Conservation (phyloP, 1,284 basidiomycete species). For the Puccinia triticina region DNA sequence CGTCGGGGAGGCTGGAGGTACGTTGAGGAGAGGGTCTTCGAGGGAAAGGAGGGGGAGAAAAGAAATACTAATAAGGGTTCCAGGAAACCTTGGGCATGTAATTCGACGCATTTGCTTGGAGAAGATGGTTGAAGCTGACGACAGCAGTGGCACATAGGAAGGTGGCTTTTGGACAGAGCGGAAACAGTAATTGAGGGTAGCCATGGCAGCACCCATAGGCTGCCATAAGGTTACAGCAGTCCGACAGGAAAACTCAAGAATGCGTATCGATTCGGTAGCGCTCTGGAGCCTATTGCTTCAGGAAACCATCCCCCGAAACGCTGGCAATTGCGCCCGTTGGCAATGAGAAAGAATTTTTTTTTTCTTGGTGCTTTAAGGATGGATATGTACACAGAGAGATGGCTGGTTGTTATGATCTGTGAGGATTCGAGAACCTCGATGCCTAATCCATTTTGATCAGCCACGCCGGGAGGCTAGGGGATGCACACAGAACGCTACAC, state of each 20-base stretch:
- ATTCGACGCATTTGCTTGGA: background rate
- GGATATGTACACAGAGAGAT: background rate
- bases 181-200: slow-evolving; percentile 8
- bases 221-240: background rate
- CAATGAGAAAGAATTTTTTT: background rate
- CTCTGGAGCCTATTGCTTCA: background rate
- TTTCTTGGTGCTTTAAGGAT: background rate
- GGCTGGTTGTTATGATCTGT: background rate
- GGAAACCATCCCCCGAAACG: background rate
- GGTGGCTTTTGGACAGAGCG: slow-evolving; percentile 24
- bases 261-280: background rate
- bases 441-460: background rate
- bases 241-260: background rate
- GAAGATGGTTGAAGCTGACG: slow-evolving; percentile 17
- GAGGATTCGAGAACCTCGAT: background rate
- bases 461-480: background rate
- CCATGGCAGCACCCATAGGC: background rate
- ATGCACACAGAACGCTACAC: too few relatives aligned
- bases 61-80: slow-evolving; percentile 12
- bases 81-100: slow-evolving; percentile 7
- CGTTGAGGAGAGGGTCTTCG: too few relatives aligned
- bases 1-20: background rate
- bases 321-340: background rate
- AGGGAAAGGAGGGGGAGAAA: background rate
- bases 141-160: background rate